phyloP scores from a whole-genome alignment of 352 stramenopile species.

The Pseudoperonospora humuli region DNA sequence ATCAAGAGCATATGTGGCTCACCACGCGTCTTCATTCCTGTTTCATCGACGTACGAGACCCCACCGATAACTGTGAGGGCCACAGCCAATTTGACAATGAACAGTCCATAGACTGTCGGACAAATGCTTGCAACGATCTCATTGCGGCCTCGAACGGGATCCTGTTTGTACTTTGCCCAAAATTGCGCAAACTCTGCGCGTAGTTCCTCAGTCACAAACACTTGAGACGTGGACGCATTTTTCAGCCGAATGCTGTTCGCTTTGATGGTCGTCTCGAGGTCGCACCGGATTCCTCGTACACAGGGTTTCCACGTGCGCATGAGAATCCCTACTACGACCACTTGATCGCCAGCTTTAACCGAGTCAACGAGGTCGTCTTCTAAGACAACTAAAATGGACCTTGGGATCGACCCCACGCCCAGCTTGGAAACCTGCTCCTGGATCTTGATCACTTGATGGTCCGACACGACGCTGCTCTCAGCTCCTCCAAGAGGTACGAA shows the following conservation, averaged over 20 bases:
- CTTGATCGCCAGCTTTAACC: conserved; percentile 94
- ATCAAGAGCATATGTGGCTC: conserved; percentile 85
- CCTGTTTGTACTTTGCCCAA: conserved; percentile 56
- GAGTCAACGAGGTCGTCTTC: conserved; percentile 80
- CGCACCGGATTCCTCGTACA: conserved; percentile 76
- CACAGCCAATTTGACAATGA: conserved; percentile 89
- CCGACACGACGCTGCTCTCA: conserved; percentile 43
- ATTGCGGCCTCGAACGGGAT: conserved; percentile 70
- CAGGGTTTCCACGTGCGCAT: conserved; percentile 89
- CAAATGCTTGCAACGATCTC: conserved; percentile 91
- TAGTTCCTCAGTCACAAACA: conserved; percentile 72
- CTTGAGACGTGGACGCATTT: conserved; percentile 53
- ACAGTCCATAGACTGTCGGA: conserved; percentile 92
- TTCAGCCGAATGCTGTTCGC: conserved; percentile 67
- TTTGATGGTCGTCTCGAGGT: conserved; percentile 84
- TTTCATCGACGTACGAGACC: conserved; percentile 59
- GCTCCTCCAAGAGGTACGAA: conserved; percentile 46
- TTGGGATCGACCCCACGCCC: conserved; percentile 88
- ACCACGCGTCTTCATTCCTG: conserved; percentile 69
- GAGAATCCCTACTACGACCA: conserved; percentile 89
- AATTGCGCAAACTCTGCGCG: conserved; percentile 88
- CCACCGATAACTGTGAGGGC: conserved; percentile 91
- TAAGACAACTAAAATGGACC: conserved; percentile 92
- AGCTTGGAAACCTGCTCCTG: conserved; percentile 92
- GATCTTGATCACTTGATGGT: conserved; percentile 93